Percentiles rank a stretch among this genome's conserved stretches.
Evolutionary conservation across 179 eudicot species (phyloP).

Genomic region (Patellifolia procumbens): DNA sequence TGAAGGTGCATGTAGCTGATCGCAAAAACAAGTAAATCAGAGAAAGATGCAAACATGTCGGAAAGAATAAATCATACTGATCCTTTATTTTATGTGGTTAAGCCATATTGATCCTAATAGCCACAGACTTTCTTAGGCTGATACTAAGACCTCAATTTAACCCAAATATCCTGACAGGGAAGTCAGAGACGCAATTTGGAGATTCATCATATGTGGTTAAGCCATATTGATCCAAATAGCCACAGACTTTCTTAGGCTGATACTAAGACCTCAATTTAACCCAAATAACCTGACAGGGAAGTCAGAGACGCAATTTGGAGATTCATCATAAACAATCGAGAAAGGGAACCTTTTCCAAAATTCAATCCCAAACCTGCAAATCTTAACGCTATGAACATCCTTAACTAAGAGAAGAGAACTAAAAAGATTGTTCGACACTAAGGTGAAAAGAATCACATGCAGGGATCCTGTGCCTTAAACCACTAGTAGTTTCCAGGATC

Average conservation of each 20-base stretch:
- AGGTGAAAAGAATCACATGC: not conserved
- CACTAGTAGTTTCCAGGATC: not conserved
- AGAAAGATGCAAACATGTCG: not conserved
- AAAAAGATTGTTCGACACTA: not conserved
- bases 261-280: not conserved
- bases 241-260: too few relatives aligned
- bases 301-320: not conserved
- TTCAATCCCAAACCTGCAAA: not conserved
- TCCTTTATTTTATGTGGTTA: too few relatives aligned
- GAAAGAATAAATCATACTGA: too few relatives aligned
- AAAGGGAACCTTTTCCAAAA: not conserved
- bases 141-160: not conserved
- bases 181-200: not conserved
- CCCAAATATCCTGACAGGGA: not conserved
- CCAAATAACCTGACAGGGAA: not conserved
- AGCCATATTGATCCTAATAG: too few relatives aligned
- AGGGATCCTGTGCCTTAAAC: not conserved
- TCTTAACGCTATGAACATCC: not conserved
- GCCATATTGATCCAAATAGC: too few relatives aligned
- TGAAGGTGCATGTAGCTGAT: not conserved
- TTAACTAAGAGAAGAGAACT: not conserved
- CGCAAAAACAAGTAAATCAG: not conserved
- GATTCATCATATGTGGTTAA: too few relatives aligned
- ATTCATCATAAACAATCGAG: not conserved
- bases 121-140: too few relatives aligned